Base-by-base conservation (phyloP, 495 filamentous ascomycete genomes). In the Elaphomyces granulatus region DNA sequence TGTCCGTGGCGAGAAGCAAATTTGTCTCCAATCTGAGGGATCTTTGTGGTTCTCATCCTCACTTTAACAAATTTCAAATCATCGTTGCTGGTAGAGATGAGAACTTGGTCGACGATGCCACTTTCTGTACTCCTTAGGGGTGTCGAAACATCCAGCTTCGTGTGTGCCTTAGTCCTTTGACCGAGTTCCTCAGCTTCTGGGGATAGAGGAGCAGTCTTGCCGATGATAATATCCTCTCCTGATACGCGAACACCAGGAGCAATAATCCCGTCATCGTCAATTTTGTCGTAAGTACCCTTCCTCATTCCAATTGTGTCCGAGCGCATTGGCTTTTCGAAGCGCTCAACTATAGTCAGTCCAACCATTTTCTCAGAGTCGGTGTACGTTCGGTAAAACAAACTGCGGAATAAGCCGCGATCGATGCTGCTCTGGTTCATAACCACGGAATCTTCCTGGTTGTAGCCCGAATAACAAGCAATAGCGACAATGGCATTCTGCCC, bases 341-440 rank as follows among this genome's bases (percentile, higher is more conserved):
- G 67, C 57, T 98, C 90, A 8, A 95, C 74, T 9, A 87, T 75
- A 38, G 78, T 78, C 67, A 93, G 80, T 17, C 88, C 90, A 20
- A 96, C 78, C 37, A 80, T 77, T 68, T 96, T 95, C 63, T 99
- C 90, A 42, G 82, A 81, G 51, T 96, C 90, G 20, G 82, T 87
- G 57, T 99, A 96, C 15, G 87, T 83, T 42, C 92, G 81, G 70
- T 94, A 96, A 70, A 96, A 99, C 14, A 99, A 67, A 76, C 83
- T 92, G 54, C 90, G 78, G 81, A 96, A 96, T 8, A 99, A 67
- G 23, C 90, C 90, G 43, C 90, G 81, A 51, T 99, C 90, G 50
- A 96, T 96, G 48, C 84, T 90, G 64, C 84, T 92, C 60, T 99
- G 92, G 61, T 95, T 99, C 92, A 99, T 95, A 48, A 99, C 92